Percentiles rank a stretch among this genome's conserved stretches.
phyloP scores from a whole-genome alignment of 257 asterid genomes.

The Nyctanthes arbortristis region DNA sequence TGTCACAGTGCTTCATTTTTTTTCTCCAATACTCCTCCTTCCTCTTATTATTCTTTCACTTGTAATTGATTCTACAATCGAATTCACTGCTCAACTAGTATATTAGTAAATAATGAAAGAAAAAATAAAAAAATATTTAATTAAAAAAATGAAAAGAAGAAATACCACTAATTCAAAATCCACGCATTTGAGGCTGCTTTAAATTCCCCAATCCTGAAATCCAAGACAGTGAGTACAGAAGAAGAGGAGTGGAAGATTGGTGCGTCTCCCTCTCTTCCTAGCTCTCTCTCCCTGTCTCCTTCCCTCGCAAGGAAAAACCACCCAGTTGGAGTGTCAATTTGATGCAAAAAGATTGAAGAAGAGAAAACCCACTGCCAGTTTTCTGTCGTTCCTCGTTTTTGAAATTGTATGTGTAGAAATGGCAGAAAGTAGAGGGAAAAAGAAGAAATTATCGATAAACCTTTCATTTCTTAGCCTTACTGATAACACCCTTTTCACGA shows the following conservation, averaged over 20 bases:
- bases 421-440: slow-evolving; percentile 46
- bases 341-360: neutral
- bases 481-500: slow-evolving; percentile 31
- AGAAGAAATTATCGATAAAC: slow-evolving; percentile 52
- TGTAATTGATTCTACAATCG: too few relatives aligned
- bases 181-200: neutral
- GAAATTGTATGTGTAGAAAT: slow-evolving; percentile 18
- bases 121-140: too few relatives aligned
- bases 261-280: slow-evolving; percentile 12
- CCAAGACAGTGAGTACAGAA: slow-evolving; percentile 24
- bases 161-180: too few relatives aligned
- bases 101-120: too few relatives aligned
- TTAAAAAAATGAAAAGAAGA: too few relatives aligned
- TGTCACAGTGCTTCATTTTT: too few relatives aligned
- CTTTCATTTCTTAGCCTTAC: slow-evolving; percentile 51
- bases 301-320: neutral
- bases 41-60: too few relatives aligned
- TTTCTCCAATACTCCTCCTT: too few relatives aligned
- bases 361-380: neutral
- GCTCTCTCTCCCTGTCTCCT: slow-evolving; percentile 14
- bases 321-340: neutral
- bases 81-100: too few relatives aligned
- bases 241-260: slow-evolving; percentile 14
- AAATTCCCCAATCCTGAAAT: slow-evolving; percentile 22
- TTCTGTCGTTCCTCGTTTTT: slow-evolving; percentile 8